phyloP scores from a whole-genome alignment of 164 flowering plant genomes.

The Houttuynia cordata region DNA sequence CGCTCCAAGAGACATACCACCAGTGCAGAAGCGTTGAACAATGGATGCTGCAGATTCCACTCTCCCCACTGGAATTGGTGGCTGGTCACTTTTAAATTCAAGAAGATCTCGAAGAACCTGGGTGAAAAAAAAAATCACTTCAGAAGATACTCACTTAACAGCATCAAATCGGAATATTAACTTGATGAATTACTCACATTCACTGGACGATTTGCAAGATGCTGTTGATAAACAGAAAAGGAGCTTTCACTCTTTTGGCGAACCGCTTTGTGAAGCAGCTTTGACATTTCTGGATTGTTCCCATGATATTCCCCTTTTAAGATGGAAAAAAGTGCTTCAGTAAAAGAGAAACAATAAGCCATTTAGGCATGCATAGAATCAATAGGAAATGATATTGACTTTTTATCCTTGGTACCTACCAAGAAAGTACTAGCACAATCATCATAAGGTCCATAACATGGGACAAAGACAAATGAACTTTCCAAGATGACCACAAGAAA shows the following conservation, averaged over 20 bases:
- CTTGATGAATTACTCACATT: constrained; percentile 47
- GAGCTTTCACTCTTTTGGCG: constrained; percentile 87
- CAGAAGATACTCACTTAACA: neutral
- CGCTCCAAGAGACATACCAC: constrained; percentile 99
- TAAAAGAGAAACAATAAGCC: neutral
- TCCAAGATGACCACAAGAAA: too few relatives aligned
- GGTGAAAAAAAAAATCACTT: neutral
- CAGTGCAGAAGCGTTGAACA: constrained; percentile 93
- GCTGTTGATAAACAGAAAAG: constrained; percentile 88
- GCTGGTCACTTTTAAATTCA: constrained; percentile 83
- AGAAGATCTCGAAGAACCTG: constrained; percentile 97
- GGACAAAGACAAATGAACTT: too few relatives aligned
- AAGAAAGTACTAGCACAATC: too few relatives aligned
- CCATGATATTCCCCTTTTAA: constrained; percentile 91
- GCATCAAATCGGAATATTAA: neutral
- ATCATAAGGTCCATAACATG: too few relatives aligned
- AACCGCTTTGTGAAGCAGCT: constrained; percentile 96
- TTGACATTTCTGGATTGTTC: constrained; percentile 99
- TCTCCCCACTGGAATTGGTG: constrained; percentile 85
- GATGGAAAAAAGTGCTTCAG: neutral
- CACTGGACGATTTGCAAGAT: constrained; percentile 91
- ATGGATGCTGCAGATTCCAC: constrained; percentile 92
- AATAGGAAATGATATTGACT: too few relatives aligned
- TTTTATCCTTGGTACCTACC: too few relatives aligned
- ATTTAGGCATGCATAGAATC: too few relatives aligned